These are phyloP conservation scores for Aspergillus persii DNA, from an alignment of 2,329 filamentous ascomycete genomes.

Conservation along the genomic window DNA sequence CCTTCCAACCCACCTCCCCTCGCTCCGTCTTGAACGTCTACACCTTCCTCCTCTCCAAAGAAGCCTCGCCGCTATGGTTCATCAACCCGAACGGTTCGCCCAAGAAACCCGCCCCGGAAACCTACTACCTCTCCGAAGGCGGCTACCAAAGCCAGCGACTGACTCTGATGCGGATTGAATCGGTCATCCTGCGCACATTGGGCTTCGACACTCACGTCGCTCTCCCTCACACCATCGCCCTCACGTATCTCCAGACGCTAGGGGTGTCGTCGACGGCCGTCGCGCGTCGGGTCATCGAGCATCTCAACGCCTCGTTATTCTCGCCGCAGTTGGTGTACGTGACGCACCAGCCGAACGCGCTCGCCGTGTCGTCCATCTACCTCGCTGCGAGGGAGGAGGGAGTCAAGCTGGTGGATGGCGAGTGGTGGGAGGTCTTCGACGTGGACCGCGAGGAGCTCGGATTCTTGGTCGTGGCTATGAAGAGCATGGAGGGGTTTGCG, in stretches of 20 bases:
- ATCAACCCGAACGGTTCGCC: constrained; percentile 29
- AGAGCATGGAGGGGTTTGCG: constrained; percentile 72
- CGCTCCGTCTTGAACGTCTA: constrained; percentile 84
- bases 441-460: constrained; percentile 91
- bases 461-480: constrained; percentile 82
- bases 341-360: constrained; percentile 81
- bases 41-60: constrained; percentile 68
- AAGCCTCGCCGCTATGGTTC: constrained; percentile 53
- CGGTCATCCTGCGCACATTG: constrained; percentile 70
- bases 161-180: constrained; percentile 70
- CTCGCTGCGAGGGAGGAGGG: constrained; percentile 75
- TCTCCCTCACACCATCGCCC: constrained; percentile 78
- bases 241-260: constrained; percentile 90
- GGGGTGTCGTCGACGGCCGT: constrained; percentile 63
- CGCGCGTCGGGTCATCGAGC: constrained; percentile 65
- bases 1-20: constrained; percentile 70
- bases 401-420: constrained; percentile 74
- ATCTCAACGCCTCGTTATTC: constrained; percentile 82
- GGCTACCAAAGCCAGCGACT: constrained; percentile 65
- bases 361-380: constrained; percentile 88
- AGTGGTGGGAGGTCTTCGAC: constrained; percentile 99
- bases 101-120: constrained; percentile 45
- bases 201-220: constrained; percentile 83
- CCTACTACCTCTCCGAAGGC: constrained; percentile 71
- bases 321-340: constrained; percentile 87